A percentile compares a stretch with the other conserved stretches of the same genome.
Evolutionary conservation across 139 green algal genomes (phyloP).

Genomic region (Chlamydomonas sphaeroides): DNA sequence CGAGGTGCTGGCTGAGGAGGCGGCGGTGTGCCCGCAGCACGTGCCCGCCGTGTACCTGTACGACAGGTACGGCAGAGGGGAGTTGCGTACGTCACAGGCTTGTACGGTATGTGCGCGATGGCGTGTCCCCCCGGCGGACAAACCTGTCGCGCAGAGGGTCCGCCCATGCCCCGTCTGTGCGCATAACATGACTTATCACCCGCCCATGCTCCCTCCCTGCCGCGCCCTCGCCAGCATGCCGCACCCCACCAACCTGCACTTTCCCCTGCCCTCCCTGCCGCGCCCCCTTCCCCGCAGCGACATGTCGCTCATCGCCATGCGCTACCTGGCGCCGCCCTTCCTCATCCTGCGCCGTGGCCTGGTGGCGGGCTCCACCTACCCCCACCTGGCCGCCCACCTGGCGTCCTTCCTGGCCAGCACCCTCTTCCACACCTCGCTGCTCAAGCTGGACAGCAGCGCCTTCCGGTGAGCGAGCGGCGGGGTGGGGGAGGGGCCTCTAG

Average conservation of each 20-base stretch:
- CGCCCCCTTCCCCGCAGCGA: slow-evolving; percentile 28
- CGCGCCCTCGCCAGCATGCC: too few relatives aligned
- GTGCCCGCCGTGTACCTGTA: slow-evolving; percentile 75
- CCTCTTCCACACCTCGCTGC: slow-evolving; percentile 88
- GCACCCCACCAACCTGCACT: background rate
- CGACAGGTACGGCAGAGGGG: slow-evolving; percentile 38
- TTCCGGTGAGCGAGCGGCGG: too few relatives aligned
- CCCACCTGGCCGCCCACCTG: slow-evolving; percentile 77
- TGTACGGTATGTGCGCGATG: too few relatives aligned
- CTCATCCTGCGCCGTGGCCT: slow-evolving; percentile 86
- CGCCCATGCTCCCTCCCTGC: too few relatives aligned
- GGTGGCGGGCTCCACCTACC: slow-evolving; percentile 75
- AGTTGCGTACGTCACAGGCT: background rate
- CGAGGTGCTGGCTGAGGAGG: slow-evolving; percentile 69
- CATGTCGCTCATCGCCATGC: slow-evolving; percentile 80
- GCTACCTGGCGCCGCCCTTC: slow-evolving; percentile 89
- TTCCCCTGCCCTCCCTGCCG: background rate
- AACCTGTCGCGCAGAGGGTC: too few relatives aligned
- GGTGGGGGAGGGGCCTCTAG: too few relatives aligned
- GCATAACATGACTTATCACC: too few relatives aligned
- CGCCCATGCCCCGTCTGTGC: too few relatives aligned
- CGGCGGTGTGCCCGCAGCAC: slow-evolving; percentile 76
- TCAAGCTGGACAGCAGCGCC: slow-evolving; percentile 69
- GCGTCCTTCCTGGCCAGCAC: slow-evolving; percentile 81
- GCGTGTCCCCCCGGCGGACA: too few relatives aligned